Base-by-base conservation (phyloP, 805 yeast species). In the Saitoella complicata region DNA sequence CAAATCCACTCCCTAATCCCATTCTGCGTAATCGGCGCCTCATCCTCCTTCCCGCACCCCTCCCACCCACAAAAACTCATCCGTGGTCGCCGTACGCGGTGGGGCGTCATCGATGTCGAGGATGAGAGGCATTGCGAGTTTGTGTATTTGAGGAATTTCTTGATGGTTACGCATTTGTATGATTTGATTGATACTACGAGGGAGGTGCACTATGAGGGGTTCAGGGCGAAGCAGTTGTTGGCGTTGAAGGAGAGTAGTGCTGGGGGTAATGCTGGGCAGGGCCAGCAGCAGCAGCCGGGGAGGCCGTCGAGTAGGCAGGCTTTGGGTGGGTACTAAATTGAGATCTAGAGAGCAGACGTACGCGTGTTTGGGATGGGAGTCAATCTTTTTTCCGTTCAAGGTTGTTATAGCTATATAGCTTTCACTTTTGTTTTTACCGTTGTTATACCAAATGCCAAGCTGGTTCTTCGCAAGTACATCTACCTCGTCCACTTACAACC, bases 171-270 rank as follows among this genome's bases (percentile, higher is more conserved):
- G 6, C 96, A 91, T 62, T 70, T 91, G 57, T 96, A 86, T 63
- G 97, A 88, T 61, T 76, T 91, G 61, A 87, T 91, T 56, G 98
- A 91, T 63, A 76, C 94, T 8, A 91, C 98, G 4, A 69, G 93
- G 1, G 69, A 75, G 53, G 72, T 77, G 45, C 97, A 91, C 63
- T 91, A 91, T 64, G 98, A 91, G 68, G 71, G 77, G 45, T 91
- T 87, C 68, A 79, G 98, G 66, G 71, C 94, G 13, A 86, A 87
- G 65, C 98, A 91, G 67, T 76, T 91, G 62, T 76, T 86, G 48
- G 93, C 94, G 6, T 72, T 91, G 63, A 87, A 88, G 66, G 21
- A 21, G 21, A 21, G 21, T 21, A 21, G 21, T 21, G 21, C 21
- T 21, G 21, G 21, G 21, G 21, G 21, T 21, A 4, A 4, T 21